These are phyloP conservation scores for Chlamydomonas urium DNA, from an alignment of 139 green algal genomes.

Conservation along the genomic window DNA sequence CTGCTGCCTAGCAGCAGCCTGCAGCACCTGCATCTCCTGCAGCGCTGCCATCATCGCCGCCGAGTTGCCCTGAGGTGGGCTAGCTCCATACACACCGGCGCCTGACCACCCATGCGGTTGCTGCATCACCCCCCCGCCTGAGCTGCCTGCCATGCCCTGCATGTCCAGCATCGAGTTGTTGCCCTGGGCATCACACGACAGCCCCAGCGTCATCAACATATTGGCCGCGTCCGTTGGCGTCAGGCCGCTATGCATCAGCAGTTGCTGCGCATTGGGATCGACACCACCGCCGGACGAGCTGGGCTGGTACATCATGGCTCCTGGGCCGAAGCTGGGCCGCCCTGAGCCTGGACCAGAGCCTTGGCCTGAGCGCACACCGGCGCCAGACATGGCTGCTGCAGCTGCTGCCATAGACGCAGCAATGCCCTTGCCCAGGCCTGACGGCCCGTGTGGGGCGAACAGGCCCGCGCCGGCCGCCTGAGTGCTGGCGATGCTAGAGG, in stretches of 20 bases:
- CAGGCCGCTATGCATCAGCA: conserved; percentile 20
- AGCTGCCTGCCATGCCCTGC: not conserved
- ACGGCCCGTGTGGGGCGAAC: not conserved
- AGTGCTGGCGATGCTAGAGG: conserved; percentile 37
- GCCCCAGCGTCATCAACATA: conserved; percentile 33
- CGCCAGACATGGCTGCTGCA: conserved; percentile 5
- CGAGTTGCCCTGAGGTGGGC: not conserved
- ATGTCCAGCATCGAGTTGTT: not conserved
- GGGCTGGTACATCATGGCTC: too few relatives aligned
- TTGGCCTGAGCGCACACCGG: not conserved
- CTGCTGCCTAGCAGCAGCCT: too few relatives aligned
- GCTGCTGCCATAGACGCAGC: conserved; percentile 10
- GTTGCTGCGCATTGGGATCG: conserved; percentile 23
- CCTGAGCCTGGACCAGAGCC: too few relatives aligned
- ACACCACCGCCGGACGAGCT: too few relatives aligned
- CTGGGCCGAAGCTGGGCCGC: too few relatives aligned
- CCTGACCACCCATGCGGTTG: not conserved
- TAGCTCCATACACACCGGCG: not conserved
- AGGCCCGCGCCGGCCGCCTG: conserved; percentile 2
- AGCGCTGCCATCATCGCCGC: conserved; percentile 5
- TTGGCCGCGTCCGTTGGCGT: conserved; percentile 23
- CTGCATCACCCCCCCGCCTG: not conserved
- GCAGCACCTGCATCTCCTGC: conserved; percentile 12
- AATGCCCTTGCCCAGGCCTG: not conserved
- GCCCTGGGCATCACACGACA: too few relatives aligned